phyloP scores from a whole-genome alignment of 371 early-diverging fungal species.

The Entomophthora muscae region DNA sequence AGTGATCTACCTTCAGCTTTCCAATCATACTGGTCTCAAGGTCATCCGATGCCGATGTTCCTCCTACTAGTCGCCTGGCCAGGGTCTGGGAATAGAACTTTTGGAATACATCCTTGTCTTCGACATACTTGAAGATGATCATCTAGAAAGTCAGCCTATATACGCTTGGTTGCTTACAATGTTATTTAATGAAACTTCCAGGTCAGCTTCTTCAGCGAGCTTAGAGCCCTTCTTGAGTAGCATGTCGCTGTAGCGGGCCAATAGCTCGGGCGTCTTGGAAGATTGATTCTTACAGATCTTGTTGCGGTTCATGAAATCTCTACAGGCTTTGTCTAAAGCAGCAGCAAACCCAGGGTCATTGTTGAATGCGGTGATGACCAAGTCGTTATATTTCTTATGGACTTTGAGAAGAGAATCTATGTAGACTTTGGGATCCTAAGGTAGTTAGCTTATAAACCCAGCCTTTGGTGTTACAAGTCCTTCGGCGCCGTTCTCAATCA shows the following conservation, averaged over 20 bases:
- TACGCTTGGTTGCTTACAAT: too few relatives aligned
- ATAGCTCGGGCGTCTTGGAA: slow-evolving; percentile 61
- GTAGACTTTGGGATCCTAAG: slow-evolving; percentile 61
- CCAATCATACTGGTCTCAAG: slow-evolving; percentile 71
- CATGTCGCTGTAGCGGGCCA: slow-evolving; percentile 71
- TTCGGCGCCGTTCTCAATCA: slow-evolving; percentile 42
- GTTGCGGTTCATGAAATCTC: slow-evolving; percentile 84
- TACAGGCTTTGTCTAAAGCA: slow-evolving; percentile 80
- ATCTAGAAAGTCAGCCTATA: slow-evolving; percentile 22
- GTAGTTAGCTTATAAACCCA: too few relatives aligned
- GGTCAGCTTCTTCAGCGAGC: slow-evolving; percentile 60
- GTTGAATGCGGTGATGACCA: slow-evolving; percentile 54
- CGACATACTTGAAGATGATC: slow-evolving; percentile 74
- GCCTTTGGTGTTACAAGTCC: slow-evolving; percentile 22
- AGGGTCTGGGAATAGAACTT: slow-evolving; percentile 78
- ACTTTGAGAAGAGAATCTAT: slow-evolving; percentile 62
- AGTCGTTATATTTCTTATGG: slow-evolving; percentile 55
- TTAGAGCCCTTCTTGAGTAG: slow-evolving; percentile 69
- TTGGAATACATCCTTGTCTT: slow-evolving; percentile 89
- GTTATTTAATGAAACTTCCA: slow-evolving; percentile 70
- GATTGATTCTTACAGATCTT: slow-evolving; percentile 48
- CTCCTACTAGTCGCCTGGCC: slow-evolving; percentile 72
- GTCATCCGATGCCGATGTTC: slow-evolving; percentile 62
- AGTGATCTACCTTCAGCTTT: slow-evolving; percentile 44
- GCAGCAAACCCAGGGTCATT: slow-evolving; percentile 81